Evolutionary conservation across 768 basidiomycete genomes (phyloP).

Genomic region (Leucocoprinus sp.): DNA sequence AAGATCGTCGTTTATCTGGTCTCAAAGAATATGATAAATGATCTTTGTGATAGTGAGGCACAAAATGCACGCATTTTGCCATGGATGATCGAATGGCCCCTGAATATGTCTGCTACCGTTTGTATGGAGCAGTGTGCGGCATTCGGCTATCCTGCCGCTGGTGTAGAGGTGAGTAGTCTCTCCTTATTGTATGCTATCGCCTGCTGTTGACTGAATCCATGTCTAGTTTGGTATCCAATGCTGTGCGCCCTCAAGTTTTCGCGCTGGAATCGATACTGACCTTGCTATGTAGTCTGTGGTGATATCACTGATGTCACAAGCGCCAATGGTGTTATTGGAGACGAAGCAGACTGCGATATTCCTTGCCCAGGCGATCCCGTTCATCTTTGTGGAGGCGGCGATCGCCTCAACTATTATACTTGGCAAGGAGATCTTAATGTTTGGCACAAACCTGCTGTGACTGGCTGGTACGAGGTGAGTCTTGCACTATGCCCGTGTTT

Average conservation of each 20-base stretch:
- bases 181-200: neutral
- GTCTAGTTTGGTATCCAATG: conserved; percentile 57
- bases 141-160: conserved; percentile 67
- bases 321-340: conserved; percentile 29
- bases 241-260: conserved; percentile 38
- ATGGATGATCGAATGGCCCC: conserved; percentile 47
- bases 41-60: conserved; percentile 35
- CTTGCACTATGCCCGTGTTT: neutral
- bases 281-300: conserved; percentile 50
- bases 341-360: conserved; percentile 35
- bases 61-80: conserved; percentile 42
- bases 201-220: neutral
- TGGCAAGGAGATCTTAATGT: conserved; percentile 45
- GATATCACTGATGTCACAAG: conserved; percentile 48
- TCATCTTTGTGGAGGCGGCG: conserved; percentile 58
- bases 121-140: conserved; percentile 64
- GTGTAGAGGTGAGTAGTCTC: conserved; percentile 38
- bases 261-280: neutral
- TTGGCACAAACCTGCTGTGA: conserved; percentile 61
- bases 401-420: conserved; percentile 45
- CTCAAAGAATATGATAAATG: neutral
- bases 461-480: conserved; percentile 62
- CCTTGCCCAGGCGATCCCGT: conserved; percentile 65
- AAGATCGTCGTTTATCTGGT: conserved; percentile 15
- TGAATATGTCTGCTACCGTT: conserved; percentile 54